Evolutionary conservation across 495 filamentous ascomycete genomes (phyloP).

Genomic region (Neurospora sp.): DNA sequence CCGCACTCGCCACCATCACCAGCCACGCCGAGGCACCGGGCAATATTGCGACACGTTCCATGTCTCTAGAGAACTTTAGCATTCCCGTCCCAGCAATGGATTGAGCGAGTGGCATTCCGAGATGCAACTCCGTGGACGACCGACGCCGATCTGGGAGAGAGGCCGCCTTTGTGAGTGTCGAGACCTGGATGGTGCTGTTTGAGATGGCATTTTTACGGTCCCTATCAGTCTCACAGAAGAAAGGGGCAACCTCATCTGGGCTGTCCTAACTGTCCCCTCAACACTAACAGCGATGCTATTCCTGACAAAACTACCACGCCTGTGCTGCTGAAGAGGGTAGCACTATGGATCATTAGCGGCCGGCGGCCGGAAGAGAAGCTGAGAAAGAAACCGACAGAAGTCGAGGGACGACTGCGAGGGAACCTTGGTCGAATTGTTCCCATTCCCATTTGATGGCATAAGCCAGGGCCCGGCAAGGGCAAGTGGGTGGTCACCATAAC

Average conservation of each 20-base stretch:
- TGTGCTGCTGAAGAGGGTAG: not conserved
- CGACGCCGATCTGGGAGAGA: not conserved
- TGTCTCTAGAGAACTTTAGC: not conserved
- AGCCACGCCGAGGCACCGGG: not conserved
- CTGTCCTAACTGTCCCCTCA: not conserved
- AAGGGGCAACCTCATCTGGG: not conserved
- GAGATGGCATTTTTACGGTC: not conserved
- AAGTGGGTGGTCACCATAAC: conserved; percentile 5
- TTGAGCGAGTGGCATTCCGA: not conserved
- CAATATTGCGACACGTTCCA: not conserved
- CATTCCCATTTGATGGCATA: conserved; percentile 2
- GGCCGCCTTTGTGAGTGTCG: not conserved
- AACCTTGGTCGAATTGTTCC: conserved; percentile 9
- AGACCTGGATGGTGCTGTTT: not conserved
- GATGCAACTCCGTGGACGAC: not conserved
- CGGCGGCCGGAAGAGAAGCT: conserved; percentile 6
- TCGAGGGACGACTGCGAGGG: conserved; percentile 12
- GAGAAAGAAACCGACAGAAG: conserved; percentile 23
- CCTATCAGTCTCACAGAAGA: not conserved
- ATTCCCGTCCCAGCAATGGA: not conserved
- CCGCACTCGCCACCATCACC: not conserved
- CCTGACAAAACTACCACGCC: conserved; percentile 5
- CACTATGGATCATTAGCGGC: conserved; percentile 7
- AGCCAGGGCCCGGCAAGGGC: conserved; percentile 6
- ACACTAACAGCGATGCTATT: not conserved